Evolutionary conservation across 2,329 filamentous ascomycete species (phyloP).

Genomic region (Aphanocladium album): DNA sequence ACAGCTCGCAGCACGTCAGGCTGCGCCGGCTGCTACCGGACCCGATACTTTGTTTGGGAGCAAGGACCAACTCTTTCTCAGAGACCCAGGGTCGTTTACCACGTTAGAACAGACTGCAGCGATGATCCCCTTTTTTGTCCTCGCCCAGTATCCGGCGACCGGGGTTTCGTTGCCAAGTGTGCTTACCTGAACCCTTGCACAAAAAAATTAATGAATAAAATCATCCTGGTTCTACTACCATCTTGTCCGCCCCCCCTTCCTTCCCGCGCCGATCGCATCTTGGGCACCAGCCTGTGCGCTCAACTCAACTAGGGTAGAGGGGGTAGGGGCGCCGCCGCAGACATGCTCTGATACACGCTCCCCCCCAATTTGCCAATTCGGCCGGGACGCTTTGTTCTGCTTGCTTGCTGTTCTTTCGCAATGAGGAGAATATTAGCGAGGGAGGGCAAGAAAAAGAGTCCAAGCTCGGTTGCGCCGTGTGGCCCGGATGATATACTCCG

Average conservation of each 20-base stretch:
- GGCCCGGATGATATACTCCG: too few species aligned
- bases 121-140: not conserved
- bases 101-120: too few species aligned
- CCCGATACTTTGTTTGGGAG: not conserved
- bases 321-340: not conserved
- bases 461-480: too few species aligned
- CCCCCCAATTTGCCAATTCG: too few species aligned
- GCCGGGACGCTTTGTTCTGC: too few species aligned
- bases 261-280: conserved; percentile 8
- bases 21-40: not conserved
- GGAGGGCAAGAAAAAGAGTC: not conserved
- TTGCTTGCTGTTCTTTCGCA: too few species aligned
- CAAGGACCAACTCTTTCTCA: not conserved
- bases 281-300: conserved; percentile 3
- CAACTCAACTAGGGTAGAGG: not conserved
- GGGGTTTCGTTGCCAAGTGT: not conserved
- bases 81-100: too few species aligned
- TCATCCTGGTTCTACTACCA: too few species aligned
- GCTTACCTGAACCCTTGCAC: not conserved
- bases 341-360: too few species aligned
- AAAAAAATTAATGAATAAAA: not conserved
- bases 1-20: not conserved
- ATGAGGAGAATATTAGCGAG: too few species aligned
- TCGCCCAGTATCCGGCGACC: too few species aligned
- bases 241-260: not conserved